These are phyloP conservation scores for Plectranthus barbatus DNA, from an alignment of 257 asterid species.

Conservation along the genomic window DNA sequence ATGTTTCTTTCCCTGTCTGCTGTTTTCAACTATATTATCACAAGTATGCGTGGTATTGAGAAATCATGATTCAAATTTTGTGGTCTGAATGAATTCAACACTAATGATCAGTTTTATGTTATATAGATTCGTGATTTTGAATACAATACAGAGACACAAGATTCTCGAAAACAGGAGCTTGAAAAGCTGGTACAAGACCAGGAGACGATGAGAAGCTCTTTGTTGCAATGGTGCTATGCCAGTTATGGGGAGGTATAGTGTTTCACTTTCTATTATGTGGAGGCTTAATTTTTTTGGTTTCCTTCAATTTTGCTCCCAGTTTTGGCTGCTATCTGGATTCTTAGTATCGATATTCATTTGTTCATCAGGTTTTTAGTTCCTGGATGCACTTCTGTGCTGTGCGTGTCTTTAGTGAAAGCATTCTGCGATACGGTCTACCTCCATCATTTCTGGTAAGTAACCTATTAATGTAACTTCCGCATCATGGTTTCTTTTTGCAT, in stretches of 20 bases:
- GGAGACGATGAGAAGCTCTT: conserved; percentile 64
- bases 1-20: not conserved
- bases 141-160: conserved; percentile 61
- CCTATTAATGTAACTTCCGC: not conserved
- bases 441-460: conserved; percentile 51
- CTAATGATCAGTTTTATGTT: conserved; percentile 16
- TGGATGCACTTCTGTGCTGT: conserved; percentile 99
- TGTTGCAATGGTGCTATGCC: conserved; percentile 76
- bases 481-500: not conserved
- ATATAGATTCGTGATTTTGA: conserved; percentile 80
- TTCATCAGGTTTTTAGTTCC: conserved; percentile 78
- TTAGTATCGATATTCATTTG: not conserved
- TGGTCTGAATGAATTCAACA: not conserved
- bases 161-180: conserved; percentile 63
- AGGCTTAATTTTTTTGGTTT: not conserved
- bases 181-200: conserved; percentile 72
- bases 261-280: conserved; percentile 9
- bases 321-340: not conserved
- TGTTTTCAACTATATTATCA: not conserved
- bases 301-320: not conserved
- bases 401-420: conserved; percentile 85
- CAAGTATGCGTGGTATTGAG: not conserved
- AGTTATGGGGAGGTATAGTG: conserved; percentile 81
- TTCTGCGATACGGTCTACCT: conserved; percentile 84
- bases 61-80: not conserved